A percentile compares a stretch with the other conserved stretches of the same genome.
phyloP scores from a whole-genome alignment of 805 yeast genomes.

The Metschnikowia lunata region DNA sequence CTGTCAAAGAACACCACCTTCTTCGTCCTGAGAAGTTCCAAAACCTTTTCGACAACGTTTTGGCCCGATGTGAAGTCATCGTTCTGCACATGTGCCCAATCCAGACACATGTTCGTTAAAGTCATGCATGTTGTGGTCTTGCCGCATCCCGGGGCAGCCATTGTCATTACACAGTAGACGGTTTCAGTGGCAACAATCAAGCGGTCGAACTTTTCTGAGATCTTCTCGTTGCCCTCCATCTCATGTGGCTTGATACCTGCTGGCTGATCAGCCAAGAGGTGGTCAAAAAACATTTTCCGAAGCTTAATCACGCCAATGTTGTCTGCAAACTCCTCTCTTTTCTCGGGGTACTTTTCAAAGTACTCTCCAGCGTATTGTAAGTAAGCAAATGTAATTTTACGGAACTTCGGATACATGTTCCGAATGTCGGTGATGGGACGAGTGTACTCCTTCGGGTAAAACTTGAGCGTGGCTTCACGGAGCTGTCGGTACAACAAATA shows the following conservation, averaged over 20 bases:
- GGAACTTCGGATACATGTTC: conserved; percentile 40
- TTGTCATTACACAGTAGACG: conserved; percentile 65
- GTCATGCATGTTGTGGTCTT: conserved; percentile 79
- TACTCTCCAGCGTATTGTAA: conserved; percentile 59
- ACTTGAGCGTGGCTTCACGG: conserved; percentile 76
- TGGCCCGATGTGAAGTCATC: conserved; percentile 60
- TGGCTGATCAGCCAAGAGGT: conserved; percentile 40
- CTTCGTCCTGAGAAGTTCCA: conserved; percentile 30
- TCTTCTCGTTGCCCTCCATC: conserved; percentile 35
- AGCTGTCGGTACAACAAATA: conserved; percentile 85
- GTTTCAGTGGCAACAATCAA: conserved; percentile 20
- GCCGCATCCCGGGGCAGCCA: conserved; percentile 93
- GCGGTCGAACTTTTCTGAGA: conserved; percentile 14
- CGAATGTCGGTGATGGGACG: conserved; percentile 26
- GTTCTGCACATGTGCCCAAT: conserved; percentile 76
- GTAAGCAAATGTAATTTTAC: conserved; percentile 60
- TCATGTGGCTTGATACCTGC: conserved; percentile 57
- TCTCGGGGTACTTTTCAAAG: conserved; percentile 45
- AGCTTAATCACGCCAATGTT: conserved; percentile 74
- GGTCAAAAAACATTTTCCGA: conserved; percentile 58
- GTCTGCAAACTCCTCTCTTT: conserved; percentile 42
- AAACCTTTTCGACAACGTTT: conserved; percentile 44
- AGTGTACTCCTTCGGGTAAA: conserved; percentile 34
- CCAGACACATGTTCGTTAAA: conserved; percentile 48
- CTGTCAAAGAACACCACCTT: conserved; percentile 71